Conservation (phyloP, 352 stramenopile species). For the Phytophthora uliginosa region DNA sequence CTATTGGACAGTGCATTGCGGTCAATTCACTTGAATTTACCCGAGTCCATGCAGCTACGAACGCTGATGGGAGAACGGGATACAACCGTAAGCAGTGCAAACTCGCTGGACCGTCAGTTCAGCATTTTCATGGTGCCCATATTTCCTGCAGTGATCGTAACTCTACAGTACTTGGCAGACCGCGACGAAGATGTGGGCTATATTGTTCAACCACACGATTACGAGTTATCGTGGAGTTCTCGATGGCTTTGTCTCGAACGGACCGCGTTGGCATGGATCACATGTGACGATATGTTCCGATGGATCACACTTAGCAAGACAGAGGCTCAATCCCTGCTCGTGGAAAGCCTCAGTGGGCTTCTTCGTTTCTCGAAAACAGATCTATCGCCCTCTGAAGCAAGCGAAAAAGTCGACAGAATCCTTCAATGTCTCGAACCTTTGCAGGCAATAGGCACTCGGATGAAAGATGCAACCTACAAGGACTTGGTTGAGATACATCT, state of each 20-base stretch:
- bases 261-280: conserved; percentile 57
- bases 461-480: conserved; percentile 19
- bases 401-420: conserved; percentile 17
- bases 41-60: conserved; percentile 14
- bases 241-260: conserved; percentile 51
- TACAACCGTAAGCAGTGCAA: background rate
- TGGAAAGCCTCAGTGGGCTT: conserved; percentile 42
- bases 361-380: conserved; percentile 20
- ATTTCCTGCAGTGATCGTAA: conserved; percentile 40
- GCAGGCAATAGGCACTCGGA: background rate
- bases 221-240: conserved; percentile 11
- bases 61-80: background rate
- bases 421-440: conserved; percentile 3
- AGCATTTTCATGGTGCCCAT: conserved; percentile 57
- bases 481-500: conserved; percentile 33
- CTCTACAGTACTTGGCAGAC: conserved; percentile 12
- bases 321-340: conserved; percentile 44
- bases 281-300: conserved; percentile 73
- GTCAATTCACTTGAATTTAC: conserved; percentile 33
- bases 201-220: background rate
- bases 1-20: conserved; percentile 39
- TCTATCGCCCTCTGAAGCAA: conserved; percentile 5
- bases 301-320: conserved; percentile 70
- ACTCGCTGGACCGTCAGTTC: conserved; percentile 60
- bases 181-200: background rate